Evolutionary conservation across 2,329 filamentous ascomycete genomes (phyloP), one percentile per base, ranked within the genome.

Genomic region (Talaromyces sp.): DNA sequence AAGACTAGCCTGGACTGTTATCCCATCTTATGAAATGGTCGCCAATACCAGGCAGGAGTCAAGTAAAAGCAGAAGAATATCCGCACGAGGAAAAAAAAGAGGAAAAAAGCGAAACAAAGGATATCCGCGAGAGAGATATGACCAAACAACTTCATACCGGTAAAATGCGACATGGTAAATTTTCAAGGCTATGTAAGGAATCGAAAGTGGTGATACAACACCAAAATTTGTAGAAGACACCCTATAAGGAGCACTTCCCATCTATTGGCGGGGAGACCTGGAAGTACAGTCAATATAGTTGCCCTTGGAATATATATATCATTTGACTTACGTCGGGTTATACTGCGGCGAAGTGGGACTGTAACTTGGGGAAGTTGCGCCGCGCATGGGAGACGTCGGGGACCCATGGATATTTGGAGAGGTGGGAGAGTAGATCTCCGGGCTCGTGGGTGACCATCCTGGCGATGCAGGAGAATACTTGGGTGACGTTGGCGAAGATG

Each of bases 401-500:
- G 76, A 78, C 61, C 76, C 76, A 70, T 77, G 74, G 67, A 81
- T 81, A 64, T 79, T 78, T 36, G 79, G 78, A 64, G 78, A 81
- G 42, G 76, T 81, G 30, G 82, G 82, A 62, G 81, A 84, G 65
- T 80, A 81, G 18, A 75, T 73, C 68, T 79, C 74, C 63, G 80
- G 79, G 61, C 77, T 79, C 51, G 79, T 80, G 23, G 78, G 76
- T 61, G 75, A 77, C 73, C 78, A 81, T 53, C 79, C 79, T 66
- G 82, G 82, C 63, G 82, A 85, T 42, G 81, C 83, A 27, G 83
- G 82, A 36, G 82, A 85, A 69, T 84, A 86, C 72, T 82, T 80
- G 23, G 80, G 80, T 59, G 79, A 81, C 0, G 80, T 82, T 8
- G 80, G 80, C 5, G 79, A 81, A 27, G 76, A 78, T 23, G 77